Base-by-base conservation (phyloP, 345 rosid species). In the Erodium maritimum region DNA sequence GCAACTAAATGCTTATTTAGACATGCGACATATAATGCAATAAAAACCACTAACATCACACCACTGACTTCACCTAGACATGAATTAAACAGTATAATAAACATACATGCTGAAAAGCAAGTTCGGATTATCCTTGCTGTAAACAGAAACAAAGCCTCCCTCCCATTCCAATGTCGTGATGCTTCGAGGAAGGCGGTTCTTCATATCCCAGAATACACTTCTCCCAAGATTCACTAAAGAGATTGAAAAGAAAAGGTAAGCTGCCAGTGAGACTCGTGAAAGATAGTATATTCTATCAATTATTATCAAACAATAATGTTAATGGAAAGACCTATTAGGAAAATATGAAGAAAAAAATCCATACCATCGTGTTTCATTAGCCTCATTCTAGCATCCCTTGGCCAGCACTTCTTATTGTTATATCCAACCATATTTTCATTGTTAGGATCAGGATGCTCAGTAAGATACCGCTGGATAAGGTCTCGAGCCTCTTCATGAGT, bases 181-280 rank as follows among this genome's bases (percentile, higher is more conserved):
- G 74, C 99, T 93, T 73, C 99, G 79, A 59, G 99, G 99, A 34
- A 93, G 88, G 53, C 99, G 95, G 45, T 93, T 93, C 79, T 90
- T 93, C 97, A 93, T 93, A 73, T 93, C 99, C 99, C 99, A 93
- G 75, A 93, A 93, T 48, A 93, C 97, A 87, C 99, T 93, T 74
- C 99, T 85, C 60, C 99, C 99, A 61, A 93, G 99, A 74, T 94
- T 90, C 19, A 45, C 50, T 52, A 9, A 14, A 29, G 17, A 50
- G 33, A 20, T 21, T 45, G 48, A 11, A 42, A 16, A 54, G 16
- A 5, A 34, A 48, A 57, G 0, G 48, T 42, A 42, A 42, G 37
- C 37, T 5, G 9, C 37, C 48, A n/a, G n/a, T n/a, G 14, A 10
- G 16, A 0, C 48, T 48, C 55, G 24, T n/a, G 54, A 10, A 17